phyloP scores from a whole-genome alignment of 306 rosid genomes.

The Abrus precatorius region DNA sequence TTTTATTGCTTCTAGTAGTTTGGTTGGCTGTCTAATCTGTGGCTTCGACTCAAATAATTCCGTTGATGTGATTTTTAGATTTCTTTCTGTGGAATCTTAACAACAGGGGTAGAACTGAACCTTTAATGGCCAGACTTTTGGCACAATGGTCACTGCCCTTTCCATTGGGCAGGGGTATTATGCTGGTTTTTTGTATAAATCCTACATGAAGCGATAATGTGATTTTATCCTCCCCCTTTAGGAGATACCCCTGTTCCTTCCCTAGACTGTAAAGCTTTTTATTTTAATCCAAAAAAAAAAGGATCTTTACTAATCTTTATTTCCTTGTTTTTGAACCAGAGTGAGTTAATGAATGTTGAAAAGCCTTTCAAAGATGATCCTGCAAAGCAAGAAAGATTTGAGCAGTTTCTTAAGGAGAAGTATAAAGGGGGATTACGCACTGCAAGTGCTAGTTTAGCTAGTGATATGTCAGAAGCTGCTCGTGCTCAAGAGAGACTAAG shows the following conservation, averaged over 20 bases:
- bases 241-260: constrained; percentile 29
- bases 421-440: constrained; percentile 93
- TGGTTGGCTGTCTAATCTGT: constrained; percentile 29
- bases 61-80: constrained; percentile 8
- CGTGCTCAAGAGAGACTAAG: constrained; percentile 96
- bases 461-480: constrained; percentile 89
- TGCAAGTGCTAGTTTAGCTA: constrained; percentile 71
- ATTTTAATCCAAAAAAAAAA: constrained; percentile 7
- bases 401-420: constrained; percentile 86
- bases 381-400: constrained; percentile 93
- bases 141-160: constrained; percentile 19
- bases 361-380: constrained; percentile 94
- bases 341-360: constrained; percentile 59
- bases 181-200: constrained; percentile 28
- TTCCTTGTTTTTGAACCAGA: constrained; percentile 54
- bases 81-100: constrained; percentile 31
- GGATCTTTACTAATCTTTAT: constrained; percentile 18
- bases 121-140: constrained; percentile 30
- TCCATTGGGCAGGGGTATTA: constrained; percentile 34
- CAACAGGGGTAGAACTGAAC: constrained; percentile 11
- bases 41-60: constrained; percentile 44
- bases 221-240: constrained; percentile 29
- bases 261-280: constrained; percentile 15
- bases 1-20: constrained; percentile 46
- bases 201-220: constrained; percentile 17